These are phyloP conservation scores for Trichosanthes cucumerina DNA, from an alignment of 306 rosid species.

Conservation along the genomic window DNA sequence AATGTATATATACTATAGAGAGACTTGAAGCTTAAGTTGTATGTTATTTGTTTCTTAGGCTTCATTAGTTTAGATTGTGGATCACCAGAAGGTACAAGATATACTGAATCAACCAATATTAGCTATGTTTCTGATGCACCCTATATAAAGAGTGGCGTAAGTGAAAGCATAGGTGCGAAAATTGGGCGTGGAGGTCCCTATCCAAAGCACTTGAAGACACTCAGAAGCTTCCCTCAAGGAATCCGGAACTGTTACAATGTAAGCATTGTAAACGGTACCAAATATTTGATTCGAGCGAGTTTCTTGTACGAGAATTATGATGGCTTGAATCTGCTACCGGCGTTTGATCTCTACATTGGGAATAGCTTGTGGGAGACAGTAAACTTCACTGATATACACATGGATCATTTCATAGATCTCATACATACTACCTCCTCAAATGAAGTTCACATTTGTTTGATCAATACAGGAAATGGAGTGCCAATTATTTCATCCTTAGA, in stretches of 20 bases:
- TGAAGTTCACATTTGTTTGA: conserved; percentile 8
- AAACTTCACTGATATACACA: neutral
- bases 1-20: neutral
- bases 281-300: conserved; percentile 10
- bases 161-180: neutral
- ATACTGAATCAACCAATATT: neutral
- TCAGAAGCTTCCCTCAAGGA: conserved; percentile 22
- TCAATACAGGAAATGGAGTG: neutral
- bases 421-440: conserved; percentile 2
- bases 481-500: conserved; percentile 17
- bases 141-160: neutral
- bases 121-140: conserved; percentile 5
- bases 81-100: neutral
- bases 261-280: neutral
- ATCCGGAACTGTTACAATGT: conserved; percentile 29
- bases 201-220: neutral
- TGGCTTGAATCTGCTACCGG: neutral
- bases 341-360: conserved; percentile 11
- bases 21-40: neutral
- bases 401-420: neutral
- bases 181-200: neutral
- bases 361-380: conserved; percentile 6
- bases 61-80: conserved; percentile 34
- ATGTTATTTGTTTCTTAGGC: conserved; percentile 12
- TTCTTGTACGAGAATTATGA: conserved; percentile 14